Evolutionary conservation across 495 filamentous ascomycete genomes (phyloP), one percentile per base, ranked within the genome.

Genomic region (Hypoxylon trugodes): DNA sequence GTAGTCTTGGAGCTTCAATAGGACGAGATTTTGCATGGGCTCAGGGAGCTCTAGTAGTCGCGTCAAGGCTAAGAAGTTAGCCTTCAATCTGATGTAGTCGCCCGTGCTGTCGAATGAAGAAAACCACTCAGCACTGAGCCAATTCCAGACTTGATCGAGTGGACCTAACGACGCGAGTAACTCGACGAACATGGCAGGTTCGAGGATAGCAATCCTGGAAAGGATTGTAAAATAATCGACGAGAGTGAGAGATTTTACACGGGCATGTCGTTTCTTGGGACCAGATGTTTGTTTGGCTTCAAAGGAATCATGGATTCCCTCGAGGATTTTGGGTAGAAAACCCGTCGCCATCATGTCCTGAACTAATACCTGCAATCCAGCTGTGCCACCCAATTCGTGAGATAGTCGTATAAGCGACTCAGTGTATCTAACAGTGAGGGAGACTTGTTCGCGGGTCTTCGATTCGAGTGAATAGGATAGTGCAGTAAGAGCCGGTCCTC

Each of bases 121-220:
- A 76, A 97, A 96, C 95, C 95, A 98, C 73, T 96, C 92, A 0
- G 82, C 79, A 35, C 91, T 74, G 24, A 98, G 79, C 93, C 92
- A 96, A 36, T 88, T 74, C 60, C 81, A 83, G 21, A 82, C 77
- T 30, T 87, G 81, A 2, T 80, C 74, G 13, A 75, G 42, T 40
- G 72, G 64, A 32, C 70, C 59, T 37, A 86, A 68, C 9, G 69
- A 65, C 7, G 69, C 65, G 16, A 91, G 72, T 42, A 88, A 83
- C 18, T 81, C 84, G 9, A 85, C 73, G 60, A 96, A 87, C 21
- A 89, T 77, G 6, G 70, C 69, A 0, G 93, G 89, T 49, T 86
- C 86, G 7, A 86, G 85, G 10, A 96, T 72, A 5, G 86, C 86
- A 19, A 98, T 82, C 6, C 93, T 88, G 7, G 93, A 88, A 1